Conservation (phyloP, 305 asterid genomes). For the Vinca major region DNA sequence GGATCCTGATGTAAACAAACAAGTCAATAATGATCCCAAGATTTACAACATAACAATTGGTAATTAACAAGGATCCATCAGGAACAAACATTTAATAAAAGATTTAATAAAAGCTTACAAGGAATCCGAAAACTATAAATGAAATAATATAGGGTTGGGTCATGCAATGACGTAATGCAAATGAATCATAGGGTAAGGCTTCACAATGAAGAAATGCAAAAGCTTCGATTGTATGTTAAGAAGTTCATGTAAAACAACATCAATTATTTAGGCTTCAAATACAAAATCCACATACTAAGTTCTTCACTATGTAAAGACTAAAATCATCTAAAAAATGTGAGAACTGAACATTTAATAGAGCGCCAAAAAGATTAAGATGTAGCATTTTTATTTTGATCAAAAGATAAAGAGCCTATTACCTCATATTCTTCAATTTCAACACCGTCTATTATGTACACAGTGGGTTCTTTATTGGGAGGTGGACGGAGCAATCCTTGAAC, state of each 20-base stretch:
- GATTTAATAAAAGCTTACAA: too few relatives aligned
- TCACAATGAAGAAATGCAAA: too few relatives aligned
- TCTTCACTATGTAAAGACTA: background rate
- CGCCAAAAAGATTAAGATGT: background rate
- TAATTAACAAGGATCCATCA: background rate
- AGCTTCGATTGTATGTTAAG: background rate
- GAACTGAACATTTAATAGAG: background rate
- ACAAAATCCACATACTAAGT: background rate
- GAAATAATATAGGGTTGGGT: too few relatives aligned
- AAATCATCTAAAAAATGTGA: background rate
- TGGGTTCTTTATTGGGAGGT: constrained; percentile 45
- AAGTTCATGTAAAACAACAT: background rate
- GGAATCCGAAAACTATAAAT: too few relatives aligned
- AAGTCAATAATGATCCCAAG: constrained; percentile 14
- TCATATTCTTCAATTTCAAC: constrained; percentile 79
- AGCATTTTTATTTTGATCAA: constrained; percentile 1
- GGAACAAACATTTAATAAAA: too few relatives aligned
- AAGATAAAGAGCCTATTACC: constrained; percentile 20
- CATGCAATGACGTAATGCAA: too few relatives aligned
- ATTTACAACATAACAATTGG: background rate
- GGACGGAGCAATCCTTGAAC: constrained; percentile 87
- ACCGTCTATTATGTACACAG: constrained; percentile 57
- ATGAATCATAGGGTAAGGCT: too few relatives aligned
- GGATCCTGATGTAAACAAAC: constrained; percentile 42
- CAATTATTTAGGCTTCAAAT: background rate